These are phyloP conservation scores for Chrysoporthe cubensis DNA, from an alignment of 2,329 filamentous ascomycete species.

Conservation along the genomic window DNA sequence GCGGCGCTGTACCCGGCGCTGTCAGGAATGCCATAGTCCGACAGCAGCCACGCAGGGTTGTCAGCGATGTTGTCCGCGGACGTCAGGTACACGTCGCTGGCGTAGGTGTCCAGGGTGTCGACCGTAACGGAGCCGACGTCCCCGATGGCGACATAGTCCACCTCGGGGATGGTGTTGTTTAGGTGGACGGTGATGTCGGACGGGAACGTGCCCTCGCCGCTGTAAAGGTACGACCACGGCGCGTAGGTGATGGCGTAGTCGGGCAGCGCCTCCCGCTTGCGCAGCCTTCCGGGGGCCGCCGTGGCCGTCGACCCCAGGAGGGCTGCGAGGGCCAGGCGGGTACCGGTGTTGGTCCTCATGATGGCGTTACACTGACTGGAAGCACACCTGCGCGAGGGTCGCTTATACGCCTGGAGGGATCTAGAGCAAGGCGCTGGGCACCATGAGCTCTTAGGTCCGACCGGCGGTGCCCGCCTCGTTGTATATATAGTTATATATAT, in stretches of 20 bases:
- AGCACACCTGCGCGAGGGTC: not conserved
- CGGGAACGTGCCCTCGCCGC: conserved; percentile 30
- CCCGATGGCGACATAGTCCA: conserved; percentile 19
- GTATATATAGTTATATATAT: not conserved
- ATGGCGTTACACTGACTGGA: not conserved
- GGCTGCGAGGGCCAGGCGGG: not conserved
- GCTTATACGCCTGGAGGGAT: not conserved
- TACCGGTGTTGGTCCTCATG: not conserved
- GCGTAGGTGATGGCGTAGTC: conserved; percentile 31
- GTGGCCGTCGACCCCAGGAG: not conserved
- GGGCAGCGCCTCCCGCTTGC: conserved; percentile 28
- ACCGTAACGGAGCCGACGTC: conserved; percentile 29
- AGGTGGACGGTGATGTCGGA: conserved; percentile 32
- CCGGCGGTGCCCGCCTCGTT: not conserved
- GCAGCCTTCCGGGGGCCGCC: conserved; percentile 8
- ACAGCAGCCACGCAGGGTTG: conserved; percentile 29
- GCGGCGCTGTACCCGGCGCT: conserved; percentile 29
- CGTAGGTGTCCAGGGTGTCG: conserved; percentile 26
- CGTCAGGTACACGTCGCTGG: conserved; percentile 30
- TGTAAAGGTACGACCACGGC: conserved; percentile 31
- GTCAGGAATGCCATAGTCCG: conserved; percentile 29
- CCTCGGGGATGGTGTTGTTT: conserved; percentile 30
- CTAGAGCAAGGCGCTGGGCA: not conserved
- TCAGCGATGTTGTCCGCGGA: conserved; percentile 25
- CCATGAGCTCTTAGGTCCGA: not conserved